phyloP scores from a whole-genome alignment of 2,329 filamentous ascomycete genomes.

The Neofusicoccum laricinum region DNA sequence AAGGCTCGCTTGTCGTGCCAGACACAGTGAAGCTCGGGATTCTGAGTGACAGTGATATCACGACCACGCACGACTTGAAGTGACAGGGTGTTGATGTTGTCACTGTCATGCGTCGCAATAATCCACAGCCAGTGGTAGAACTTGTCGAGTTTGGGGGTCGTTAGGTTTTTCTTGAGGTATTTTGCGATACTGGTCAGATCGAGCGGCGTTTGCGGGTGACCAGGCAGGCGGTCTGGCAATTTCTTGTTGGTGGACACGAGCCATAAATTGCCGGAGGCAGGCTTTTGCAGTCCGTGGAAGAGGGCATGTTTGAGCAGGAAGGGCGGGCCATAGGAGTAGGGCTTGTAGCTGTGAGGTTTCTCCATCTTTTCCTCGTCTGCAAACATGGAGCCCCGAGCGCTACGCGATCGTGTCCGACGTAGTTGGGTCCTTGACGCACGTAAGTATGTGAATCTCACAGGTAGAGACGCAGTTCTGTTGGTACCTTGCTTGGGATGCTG shows the following conservation, averaged over 20 bases:
- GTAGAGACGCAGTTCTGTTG: not conserved
- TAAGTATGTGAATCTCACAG: too few relatives aligned
- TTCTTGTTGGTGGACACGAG: not conserved
- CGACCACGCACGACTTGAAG: constrained; percentile 23
- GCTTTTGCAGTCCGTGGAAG: not conserved
- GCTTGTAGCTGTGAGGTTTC: not conserved
- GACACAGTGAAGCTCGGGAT: constrained; percentile 22
- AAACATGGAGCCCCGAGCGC: not conserved
- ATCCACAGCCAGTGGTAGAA: constrained; percentile 9
- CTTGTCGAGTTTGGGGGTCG: not conserved
- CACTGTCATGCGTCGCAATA: not conserved
- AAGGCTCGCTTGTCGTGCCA: constrained; percentile 22
- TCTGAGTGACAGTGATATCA: constrained; percentile 22
- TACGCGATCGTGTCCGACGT: not conserved
- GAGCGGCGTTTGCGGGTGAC: not conserved
- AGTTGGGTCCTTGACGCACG: not conserved
- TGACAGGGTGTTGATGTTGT: constrained; percentile 19
- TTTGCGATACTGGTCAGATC: constrained; percentile 51
- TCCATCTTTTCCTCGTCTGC: not conserved
- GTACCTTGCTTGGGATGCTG: not conserved
- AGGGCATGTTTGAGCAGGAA: not conserved
- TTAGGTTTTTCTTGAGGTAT: not conserved
- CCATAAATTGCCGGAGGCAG: not conserved
- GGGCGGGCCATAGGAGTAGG: not conserved
- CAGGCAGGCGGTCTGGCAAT: constrained; percentile 24